Evolutionary conservation across 2,329 filamentous ascomycete species (phyloP).

Genomic region (Alternaria triticimaculans): DNA sequence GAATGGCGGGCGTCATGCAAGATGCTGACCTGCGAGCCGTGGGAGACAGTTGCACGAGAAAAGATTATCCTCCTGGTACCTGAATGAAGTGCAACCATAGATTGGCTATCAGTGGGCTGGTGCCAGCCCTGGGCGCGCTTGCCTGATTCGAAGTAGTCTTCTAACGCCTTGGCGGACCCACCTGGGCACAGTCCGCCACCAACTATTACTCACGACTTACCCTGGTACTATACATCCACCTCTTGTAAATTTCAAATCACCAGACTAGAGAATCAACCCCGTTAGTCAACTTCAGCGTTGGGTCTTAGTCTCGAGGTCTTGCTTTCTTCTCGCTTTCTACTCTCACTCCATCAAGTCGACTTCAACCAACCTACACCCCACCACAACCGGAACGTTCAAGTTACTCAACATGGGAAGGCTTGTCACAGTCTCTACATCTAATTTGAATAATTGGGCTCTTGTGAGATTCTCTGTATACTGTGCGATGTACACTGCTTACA

Average conservation of each 20-base stretch:
- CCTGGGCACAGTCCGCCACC: constrained; percentile 3
- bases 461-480: too few species aligned
- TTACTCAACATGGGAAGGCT: constrained; percentile 21
- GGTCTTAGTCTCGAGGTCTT: neutral
- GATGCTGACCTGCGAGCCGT: neutral
- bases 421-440: constrained; percentile 40
- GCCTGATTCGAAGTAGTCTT: neutral
- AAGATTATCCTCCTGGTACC: neutral
- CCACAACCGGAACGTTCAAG: neutral
- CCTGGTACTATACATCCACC: neutral
- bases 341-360: neutral
- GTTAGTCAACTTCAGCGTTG: neutral
- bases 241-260: neutral
- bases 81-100: neutral
- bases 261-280: neutral
- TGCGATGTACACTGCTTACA: too few species aligned
- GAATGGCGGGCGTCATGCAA: neutral
- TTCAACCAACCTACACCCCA: neutral
- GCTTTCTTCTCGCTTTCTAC: neutral
- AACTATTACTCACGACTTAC: neutral
- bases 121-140: neutral
- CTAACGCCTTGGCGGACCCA: neutral
- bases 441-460: constrained; percentile 22
- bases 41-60: neutral
- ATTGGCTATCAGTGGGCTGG: neutral